Conservation (phyloP, 208 protist genomes). For the Trypanosoma melophagium region DNA sequence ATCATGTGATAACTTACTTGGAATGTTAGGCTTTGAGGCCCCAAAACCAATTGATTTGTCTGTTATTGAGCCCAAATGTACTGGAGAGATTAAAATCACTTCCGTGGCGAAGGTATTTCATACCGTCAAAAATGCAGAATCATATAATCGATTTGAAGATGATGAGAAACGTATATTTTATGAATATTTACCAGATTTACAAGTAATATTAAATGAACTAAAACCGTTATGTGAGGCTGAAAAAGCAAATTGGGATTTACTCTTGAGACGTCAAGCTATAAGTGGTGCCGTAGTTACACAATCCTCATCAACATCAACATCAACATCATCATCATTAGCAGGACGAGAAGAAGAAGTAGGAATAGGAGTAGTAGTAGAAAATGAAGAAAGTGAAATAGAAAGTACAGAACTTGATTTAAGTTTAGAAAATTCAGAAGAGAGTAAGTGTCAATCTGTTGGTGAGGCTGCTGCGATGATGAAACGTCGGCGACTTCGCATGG, state of each 20-base stretch:
- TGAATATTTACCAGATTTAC: conserved; percentile 27
- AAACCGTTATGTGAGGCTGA: conserved; percentile 1
- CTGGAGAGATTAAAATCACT: conserved; percentile 8
- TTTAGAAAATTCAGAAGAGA: neutral
- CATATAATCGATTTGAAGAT: conserved; percentile 26
- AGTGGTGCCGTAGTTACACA: neutral
- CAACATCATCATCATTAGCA: neutral
- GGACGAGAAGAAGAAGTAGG: neutral
- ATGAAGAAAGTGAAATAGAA: conserved; percentile 5
- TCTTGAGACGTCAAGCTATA: conserved; percentile 4
- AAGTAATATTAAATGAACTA: conserved; percentile 8
- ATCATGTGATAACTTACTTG: conserved; percentile 26
- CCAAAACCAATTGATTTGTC: conserved; percentile 13
- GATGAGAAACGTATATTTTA: conserved; percentile 34
- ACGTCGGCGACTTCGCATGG: conserved; percentile 13
- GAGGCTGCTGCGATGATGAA: conserved; percentile 4
- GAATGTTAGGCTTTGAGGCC: conserved; percentile 21
- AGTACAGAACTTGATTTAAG: neutral
- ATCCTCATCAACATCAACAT: neutral
- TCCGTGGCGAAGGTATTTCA: conserved; percentile 15
- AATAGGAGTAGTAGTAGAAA: neutral
- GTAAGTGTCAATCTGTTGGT: neutral
- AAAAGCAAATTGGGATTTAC: conserved; percentile 21
- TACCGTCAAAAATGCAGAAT: conserved; percentile 18
- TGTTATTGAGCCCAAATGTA: conserved; percentile 11